Percentiles rank a stretch among this genome's conserved stretches.
These are phyloP conservation scores for Perilla frutescens DNA, from an alignment of 257 asterid species.

Conservation along the genomic window DNA sequence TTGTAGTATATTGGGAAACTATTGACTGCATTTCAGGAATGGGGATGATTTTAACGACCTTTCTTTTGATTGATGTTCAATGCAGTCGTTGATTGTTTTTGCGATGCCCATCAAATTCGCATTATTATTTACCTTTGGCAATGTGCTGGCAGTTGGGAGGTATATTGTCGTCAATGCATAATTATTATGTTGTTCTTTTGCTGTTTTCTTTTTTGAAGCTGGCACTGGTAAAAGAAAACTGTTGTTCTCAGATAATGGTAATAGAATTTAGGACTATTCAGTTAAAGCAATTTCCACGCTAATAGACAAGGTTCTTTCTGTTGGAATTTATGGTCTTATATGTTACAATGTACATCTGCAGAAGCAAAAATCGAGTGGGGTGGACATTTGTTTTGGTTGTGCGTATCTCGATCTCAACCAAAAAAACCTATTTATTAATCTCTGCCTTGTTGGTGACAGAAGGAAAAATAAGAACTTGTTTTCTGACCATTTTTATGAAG, in stretches of 20 bases:
- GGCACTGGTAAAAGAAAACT: background rate
- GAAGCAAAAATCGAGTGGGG: background rate
- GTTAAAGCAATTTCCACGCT: background rate
- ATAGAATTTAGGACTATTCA: background rate
- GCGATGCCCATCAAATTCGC: conserved; percentile 87
- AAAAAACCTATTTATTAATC: too few relatives aligned
- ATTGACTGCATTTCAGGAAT: conserved; percentile 6
- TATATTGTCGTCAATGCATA: conserved; percentile 38
- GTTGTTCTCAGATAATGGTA: background rate
- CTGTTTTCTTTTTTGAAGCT: background rate
- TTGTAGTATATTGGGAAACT: background rate
- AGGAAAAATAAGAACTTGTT: conserved; percentile 10
- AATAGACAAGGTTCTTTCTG: background rate
- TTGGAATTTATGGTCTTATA: background rate
- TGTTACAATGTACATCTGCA: background rate
- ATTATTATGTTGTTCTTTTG: background rate
- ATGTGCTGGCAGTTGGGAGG: conserved; percentile 91
- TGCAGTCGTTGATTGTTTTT: conserved; percentile 88
- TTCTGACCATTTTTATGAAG: background rate
- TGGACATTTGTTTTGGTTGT: conserved; percentile 13
- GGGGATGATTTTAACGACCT: background rate
- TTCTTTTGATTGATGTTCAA: conserved; percentile 33
- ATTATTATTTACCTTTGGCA: conserved; percentile 85
- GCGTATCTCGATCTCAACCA: background rate
- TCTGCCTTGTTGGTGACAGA: background rate